Evolutionary conservation across 192 early-diverging fungal genomes (phyloP), one percentile per base, ranked within the genome.

Genomic region (Umbelopsis sp.): DNA sequence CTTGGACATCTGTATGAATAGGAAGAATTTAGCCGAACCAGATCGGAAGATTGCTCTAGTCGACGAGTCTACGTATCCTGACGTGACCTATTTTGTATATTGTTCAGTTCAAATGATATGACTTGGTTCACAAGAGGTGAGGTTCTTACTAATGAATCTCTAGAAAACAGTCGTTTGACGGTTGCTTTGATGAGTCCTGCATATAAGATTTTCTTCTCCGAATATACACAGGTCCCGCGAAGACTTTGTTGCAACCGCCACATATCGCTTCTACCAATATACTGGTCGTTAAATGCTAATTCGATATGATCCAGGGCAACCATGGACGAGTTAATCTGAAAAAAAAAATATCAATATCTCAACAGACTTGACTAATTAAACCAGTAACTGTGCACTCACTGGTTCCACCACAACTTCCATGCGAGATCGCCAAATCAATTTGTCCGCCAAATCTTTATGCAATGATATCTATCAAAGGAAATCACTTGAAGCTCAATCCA

Each of bases 1-100:
- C 51, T 88, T 87, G 35, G 90, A 92, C 94, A 99, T 94, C 81
- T 99, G 97, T 21, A 99, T 89, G 75, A 97, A 95, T 16, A 99
- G 87, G 74, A 95, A 97, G 61, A 91, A 94, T 68, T 96, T 94
- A 12, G 95, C 96, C 0, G 95, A 95, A 70, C 94, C 94, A 12
- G 97, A 98, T 15, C 97, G 86, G 67, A 96, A 98, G 13, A 98
- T 94, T 27, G 89, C 80, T 78, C 91, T 90, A 10, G 96, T 98
- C 20, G 85, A 83, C 23, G 82, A 85, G 16, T 85, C 92, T 25
- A 99, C 86, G 64, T 90, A 94, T 23, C 93, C 97, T 64, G 89
- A 93, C 0, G 84, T 75, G 1, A 90, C 87, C 86, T 94, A 77
- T 27, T n/a, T 9, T 6, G 16, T 16, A 67, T n/a, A 46, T 48